Conservation (phyloP, 2,329 filamentous ascomycete species). For the Uncinocarpus reesii region DNA sequence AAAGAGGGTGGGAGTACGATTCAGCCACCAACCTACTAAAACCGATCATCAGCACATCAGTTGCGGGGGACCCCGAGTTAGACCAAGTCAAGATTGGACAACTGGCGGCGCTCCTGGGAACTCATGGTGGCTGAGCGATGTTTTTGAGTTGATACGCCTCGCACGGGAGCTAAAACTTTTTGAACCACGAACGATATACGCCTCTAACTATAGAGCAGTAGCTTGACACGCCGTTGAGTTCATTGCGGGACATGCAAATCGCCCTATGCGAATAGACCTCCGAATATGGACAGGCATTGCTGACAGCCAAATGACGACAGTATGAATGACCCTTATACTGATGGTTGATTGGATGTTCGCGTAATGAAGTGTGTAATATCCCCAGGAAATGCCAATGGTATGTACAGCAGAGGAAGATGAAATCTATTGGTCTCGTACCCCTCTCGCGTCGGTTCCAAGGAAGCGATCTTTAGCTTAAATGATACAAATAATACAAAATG, state of each 20-base stretch:
- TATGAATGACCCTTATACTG: too few relatives aligned
- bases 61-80: neutral
- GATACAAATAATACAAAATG: conserved; percentile 28
- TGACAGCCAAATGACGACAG: neutral
- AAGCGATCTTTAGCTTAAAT: conserved; percentile 30
- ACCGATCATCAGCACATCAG: conserved; percentile 16
- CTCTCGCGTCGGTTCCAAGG: conserved; percentile 26
- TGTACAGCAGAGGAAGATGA: conserved; percentile 25
- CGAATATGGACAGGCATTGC: neutral
- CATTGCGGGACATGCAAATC: neutral
- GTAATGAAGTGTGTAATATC: neutral
- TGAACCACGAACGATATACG: neutral
- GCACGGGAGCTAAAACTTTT: neutral
- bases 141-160: neutral
- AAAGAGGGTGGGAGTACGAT: conserved; percentile 34
- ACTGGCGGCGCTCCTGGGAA: conserved; percentile 28
- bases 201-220: too few relatives aligned
- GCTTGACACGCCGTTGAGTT: too few relatives aligned
- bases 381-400: conserved; percentile 2
- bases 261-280: neutral
- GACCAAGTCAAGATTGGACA: conserved; percentile 25
- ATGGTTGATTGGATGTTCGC: neutral
- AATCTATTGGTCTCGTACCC: conserved; percentile 33
- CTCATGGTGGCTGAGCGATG: conserved; percentile 20
- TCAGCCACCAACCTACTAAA: conserved; percentile 26